Evolutionary conservation across 2,329 filamentous ascomycete genomes (phyloP).

Genomic region (Epichloe sylvatica): DNA sequence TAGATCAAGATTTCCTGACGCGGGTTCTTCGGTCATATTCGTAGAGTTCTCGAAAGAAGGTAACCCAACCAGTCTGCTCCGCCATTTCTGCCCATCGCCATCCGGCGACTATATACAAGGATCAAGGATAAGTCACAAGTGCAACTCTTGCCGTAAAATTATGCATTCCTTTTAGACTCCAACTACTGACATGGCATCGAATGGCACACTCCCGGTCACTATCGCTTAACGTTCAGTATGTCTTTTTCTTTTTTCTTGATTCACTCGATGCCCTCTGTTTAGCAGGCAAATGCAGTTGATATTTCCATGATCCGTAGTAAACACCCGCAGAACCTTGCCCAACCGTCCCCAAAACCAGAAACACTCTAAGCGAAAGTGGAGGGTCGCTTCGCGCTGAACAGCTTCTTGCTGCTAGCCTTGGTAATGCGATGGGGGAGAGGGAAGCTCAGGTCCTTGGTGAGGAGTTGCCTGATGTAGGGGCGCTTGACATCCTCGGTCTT

Average conservation of each 20-base stretch:
- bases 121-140: background rate
- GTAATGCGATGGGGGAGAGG: conserved; percentile 91
- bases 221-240: conserved; percentile 3
- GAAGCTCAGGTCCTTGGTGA: conserved; percentile 92
- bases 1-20: too few species aligned
- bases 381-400: conserved; percentile 86
- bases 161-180: conserved; percentile 6
- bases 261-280: conserved; percentile 32
- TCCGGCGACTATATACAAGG: too few species aligned
- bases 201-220: conserved; percentile 1
- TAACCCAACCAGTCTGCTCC: too few species aligned
- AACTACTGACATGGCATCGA: conserved; percentile 3
- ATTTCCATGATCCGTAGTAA: conserved; percentile 48
- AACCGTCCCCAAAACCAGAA: conserved; percentile 36
- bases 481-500: conserved; percentile 91
- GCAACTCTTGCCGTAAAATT: background rate
- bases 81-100: too few species aligned
- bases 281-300: conserved; percentile 43
- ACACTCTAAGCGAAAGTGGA: conserved; percentile 89
- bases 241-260: conserved; percentile 17
- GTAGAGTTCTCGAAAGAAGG: too few species aligned
- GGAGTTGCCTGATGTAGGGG: conserved; percentile 98
- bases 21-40: too few species aligned
- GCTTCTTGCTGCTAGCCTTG: conserved; percentile 72
- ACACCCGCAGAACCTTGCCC: conserved; percentile 45